Conservation (phyloP, 164 flowering plant genomes). For the Chimonanthus salicifolius region DNA sequence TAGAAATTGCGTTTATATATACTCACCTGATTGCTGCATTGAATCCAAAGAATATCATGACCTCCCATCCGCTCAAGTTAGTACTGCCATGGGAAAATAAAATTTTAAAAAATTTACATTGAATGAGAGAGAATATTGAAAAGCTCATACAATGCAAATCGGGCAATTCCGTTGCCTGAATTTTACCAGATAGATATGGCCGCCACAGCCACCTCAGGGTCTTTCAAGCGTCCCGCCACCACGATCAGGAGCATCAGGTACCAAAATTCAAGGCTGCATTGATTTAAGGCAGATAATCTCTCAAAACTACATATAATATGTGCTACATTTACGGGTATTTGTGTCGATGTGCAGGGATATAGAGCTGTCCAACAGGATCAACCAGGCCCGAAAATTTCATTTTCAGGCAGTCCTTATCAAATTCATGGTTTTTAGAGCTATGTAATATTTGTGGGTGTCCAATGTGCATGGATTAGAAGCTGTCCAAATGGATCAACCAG, state of each 20-base stretch:
- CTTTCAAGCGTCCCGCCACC: slow-evolving; percentile 32
- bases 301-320: too few relatives aligned
- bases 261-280: slow-evolving; percentile 40
- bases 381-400: too few relatives aligned
- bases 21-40: slow-evolving; percentile 9
- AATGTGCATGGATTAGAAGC: too few relatives aligned
- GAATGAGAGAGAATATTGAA: too few relatives aligned
- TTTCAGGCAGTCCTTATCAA: too few relatives aligned
- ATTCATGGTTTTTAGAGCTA: too few relatives aligned
- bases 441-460: too few relatives aligned
- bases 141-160: not conserved
- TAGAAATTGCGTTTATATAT: not conserved
- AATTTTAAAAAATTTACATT: too few relatives aligned
- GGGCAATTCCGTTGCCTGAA: not conserved
- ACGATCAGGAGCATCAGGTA: slow-evolving; percentile 32
- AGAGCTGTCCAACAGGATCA: too few relatives aligned
- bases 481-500: too few relatives aligned
- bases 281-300: not conserved
- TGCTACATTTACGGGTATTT: too few relatives aligned
- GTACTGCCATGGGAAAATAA: slow-evolving; percentile 3
- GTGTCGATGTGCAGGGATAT: too few relatives aligned
- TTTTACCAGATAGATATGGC: slow-evolving; percentile 27
- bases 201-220: slow-evolving; percentile 37
- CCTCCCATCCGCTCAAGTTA: not conserved
- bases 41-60: slow-evolving; percentile 8